phyloP scores from a whole-genome alignment of 805 yeast genomes.

The Cyberlindnera sargentensis region DNA sequence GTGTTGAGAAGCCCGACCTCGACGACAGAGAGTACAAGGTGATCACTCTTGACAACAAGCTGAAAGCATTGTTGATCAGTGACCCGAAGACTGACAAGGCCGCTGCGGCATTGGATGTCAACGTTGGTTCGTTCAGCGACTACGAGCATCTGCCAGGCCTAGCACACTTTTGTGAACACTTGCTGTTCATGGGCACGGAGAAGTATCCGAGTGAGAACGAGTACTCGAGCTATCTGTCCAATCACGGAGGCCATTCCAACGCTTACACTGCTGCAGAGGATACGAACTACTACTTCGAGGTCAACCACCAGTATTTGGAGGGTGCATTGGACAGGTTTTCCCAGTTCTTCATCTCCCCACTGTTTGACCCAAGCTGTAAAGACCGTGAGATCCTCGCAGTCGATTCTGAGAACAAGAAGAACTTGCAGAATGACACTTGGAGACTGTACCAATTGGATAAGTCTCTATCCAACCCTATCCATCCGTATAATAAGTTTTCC shows the following conservation, averaged over 20 bases:
- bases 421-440: constrained; percentile 86
- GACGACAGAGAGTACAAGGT: constrained; percentile 77
- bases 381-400: constrained; percentile 93
- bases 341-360: constrained; percentile 84
- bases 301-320: constrained; percentile 63
- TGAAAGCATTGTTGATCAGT: constrained; percentile 56
- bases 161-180: constrained; percentile 74
- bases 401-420: constrained; percentile 92
- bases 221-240: constrained; percentile 65
- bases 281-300: constrained; percentile 87
- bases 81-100: constrained; percentile 68
- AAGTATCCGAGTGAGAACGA: constrained; percentile 77
- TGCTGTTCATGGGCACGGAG: constrained; percentile 73
- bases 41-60: constrained; percentile 48
- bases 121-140: constrained; percentile 72
- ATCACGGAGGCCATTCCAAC: constrained; percentile 84
- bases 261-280: constrained; percentile 88
- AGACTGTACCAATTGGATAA: constrained; percentile 81
- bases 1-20: constrained; percentile 34
- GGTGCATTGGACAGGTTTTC: constrained; percentile 92
- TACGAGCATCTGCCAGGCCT: constrained; percentile 58
- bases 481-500: constrained; percentile 82
- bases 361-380: constrained; percentile 66
- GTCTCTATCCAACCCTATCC: constrained; percentile 60
- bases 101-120: constrained; percentile 74